These are phyloP conservation scores for Acacia crassicarpa DNA, from an alignment of 306 rosid species.

Conservation along the genomic window DNA sequence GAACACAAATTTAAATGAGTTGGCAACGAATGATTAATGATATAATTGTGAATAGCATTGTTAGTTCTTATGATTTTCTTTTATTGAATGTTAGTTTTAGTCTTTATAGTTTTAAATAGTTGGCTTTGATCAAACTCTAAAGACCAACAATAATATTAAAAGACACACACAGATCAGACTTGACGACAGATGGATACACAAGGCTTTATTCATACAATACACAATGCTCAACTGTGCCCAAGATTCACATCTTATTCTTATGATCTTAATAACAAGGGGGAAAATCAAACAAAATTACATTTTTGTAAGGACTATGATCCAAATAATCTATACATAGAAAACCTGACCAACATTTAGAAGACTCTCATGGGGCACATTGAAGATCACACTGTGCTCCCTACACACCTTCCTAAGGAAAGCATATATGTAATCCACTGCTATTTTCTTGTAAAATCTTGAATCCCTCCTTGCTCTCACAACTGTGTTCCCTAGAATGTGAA, in stretches of 20 bases:
- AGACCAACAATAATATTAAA: too few species aligned
- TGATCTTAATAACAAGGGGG: not conserved
- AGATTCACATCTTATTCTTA: constrained; percentile 9
- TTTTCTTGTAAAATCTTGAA: constrained; percentile 66
- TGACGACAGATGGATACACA: constrained; percentile 22
- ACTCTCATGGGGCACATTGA: constrained; percentile 97
- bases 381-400: constrained; percentile 91
- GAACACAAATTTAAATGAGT: too few species aligned
- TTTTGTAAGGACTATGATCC: not conserved
- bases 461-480: constrained; percentile 75
- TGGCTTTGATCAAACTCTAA: too few species aligned
- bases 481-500: constrained; percentile 92
- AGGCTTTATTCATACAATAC: constrained; percentile 32
- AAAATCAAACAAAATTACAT: not conserved
- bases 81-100: too few species aligned
- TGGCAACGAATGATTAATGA: too few species aligned
- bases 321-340: constrained; percentile 62
- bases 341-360: constrained; percentile 90
- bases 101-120: too few species aligned
- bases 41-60: too few species aligned
- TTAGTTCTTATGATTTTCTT: too few species aligned
- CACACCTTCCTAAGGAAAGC: constrained; percentile 93
- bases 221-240: constrained; percentile 20
- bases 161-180: not conserved
- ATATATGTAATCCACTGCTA: constrained; percentile 81